phyloP scores from a whole-genome alignment of 345 rosid genomes.

The Sisymbrium irio region DNA sequence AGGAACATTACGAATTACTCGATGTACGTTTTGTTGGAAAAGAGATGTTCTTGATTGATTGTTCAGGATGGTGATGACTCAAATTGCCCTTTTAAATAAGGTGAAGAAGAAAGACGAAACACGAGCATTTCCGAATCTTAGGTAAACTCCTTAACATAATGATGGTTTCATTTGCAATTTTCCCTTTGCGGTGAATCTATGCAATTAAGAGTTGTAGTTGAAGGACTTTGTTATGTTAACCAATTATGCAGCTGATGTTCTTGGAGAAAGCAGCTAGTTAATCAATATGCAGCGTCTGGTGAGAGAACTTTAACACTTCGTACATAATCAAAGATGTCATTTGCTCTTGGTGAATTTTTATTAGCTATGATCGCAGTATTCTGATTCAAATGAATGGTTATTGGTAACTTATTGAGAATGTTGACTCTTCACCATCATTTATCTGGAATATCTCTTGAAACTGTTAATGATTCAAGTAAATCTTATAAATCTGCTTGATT shows the following conservation, averaged over 20 bases:
- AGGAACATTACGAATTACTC: background rate
- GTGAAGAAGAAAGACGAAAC: background rate
- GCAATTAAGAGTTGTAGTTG: background rate
- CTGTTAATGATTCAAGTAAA: no score
- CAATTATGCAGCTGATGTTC: constrained; percentile 81
- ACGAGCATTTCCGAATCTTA: background rate
- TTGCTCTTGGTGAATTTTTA: no score
- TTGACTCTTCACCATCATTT: no score
- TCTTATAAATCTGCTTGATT: background rate
- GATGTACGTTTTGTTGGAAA: constrained; percentile 5
- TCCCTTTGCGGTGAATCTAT: background rate
- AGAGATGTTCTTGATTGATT: background rate
- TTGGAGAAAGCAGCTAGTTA: constrained; percentile 71
- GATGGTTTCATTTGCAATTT: background rate
- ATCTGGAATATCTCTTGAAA: no score
- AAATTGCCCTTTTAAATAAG: background rate
- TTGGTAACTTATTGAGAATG: no score
- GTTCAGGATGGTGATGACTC: background rate
- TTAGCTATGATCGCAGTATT: background rate
- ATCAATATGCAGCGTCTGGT: constrained; percentile 92
- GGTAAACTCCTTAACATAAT: background rate
- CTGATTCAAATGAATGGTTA: background rate
- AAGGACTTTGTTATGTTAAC: constrained; percentile 22
- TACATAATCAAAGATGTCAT: no score
- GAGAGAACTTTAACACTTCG: constrained; percentile 21